Evolutionary conservation across 2,329 filamentous ascomycete species (phyloP).

Genomic region (Knufia fluminis): DNA sequence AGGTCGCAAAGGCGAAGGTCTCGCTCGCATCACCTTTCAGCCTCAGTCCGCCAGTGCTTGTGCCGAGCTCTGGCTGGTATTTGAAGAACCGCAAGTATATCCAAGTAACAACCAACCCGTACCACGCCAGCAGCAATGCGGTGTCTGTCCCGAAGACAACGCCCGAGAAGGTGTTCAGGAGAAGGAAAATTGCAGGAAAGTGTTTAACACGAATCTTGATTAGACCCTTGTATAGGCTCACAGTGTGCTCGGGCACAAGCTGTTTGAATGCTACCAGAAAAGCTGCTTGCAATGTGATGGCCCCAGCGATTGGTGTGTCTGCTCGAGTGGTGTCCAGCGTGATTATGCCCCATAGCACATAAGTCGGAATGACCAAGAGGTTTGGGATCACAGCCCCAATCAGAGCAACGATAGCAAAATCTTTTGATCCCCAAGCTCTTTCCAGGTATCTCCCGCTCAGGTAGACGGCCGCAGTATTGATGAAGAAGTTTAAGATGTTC

Average conservation of each 20-base stretch:
- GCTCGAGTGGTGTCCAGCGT: slow-evolving; percentile 35
- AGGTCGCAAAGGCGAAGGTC: slow-evolving; percentile 90
- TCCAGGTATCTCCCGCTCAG: slow-evolving; percentile 93
- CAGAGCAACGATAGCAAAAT: slow-evolving; percentile 83
- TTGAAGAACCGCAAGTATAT: slow-evolving; percentile 96
- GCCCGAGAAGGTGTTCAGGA: slow-evolving; percentile 61
- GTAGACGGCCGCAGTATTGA: slow-evolving; percentile 71
- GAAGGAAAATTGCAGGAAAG: slow-evolving; percentile 65
- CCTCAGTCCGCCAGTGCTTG: slow-evolving; percentile 41
- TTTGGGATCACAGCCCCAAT: slow-evolving; percentile 75
- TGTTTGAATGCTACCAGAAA: slow-evolving; percentile 98
- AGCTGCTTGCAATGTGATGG: slow-evolving; percentile 77
- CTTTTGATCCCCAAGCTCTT: slow-evolving; percentile 84
- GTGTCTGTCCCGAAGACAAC: slow-evolving; percentile 61
- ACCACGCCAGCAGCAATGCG: slow-evolving; percentile 67
- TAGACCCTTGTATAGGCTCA: slow-evolving; percentile 81
- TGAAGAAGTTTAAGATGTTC: slow-evolving; percentile 75
- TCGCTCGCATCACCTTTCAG: slow-evolving; percentile 89
- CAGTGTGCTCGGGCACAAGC: slow-evolving; percentile 91
- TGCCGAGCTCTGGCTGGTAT: slow-evolving; percentile 44
- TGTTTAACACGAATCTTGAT: slow-evolving; percentile 80
- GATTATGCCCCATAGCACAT: slow-evolving; percentile 64
- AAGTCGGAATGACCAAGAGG: slow-evolving; percentile 59
- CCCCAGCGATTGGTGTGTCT: slow-evolving; percentile 74
- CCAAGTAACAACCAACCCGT: slow-evolving; percentile 82